Evolutionary conservation across 1,139 yeast species (phyloP), one percentile per base, ranked within the genome.

Genomic region (Pichia sp.): DNA sequence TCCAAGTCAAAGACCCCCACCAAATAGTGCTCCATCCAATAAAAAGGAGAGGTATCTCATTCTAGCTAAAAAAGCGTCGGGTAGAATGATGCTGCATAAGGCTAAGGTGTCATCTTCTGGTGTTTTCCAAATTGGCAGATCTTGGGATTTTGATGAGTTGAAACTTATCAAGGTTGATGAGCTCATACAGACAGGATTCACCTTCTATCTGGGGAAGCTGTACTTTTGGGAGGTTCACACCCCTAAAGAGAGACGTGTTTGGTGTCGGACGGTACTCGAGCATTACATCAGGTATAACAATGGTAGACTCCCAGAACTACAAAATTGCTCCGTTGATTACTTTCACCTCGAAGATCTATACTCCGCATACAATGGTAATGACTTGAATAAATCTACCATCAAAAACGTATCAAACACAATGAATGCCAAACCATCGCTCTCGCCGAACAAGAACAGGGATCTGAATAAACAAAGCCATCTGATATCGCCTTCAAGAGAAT

Each of bases 131-230:
- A 84, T 91, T 37, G 98, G 98, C 27, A 72, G 96, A 52, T 81
- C 94, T 5, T 91, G 98, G 98, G 80, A 78, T 45, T 62, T 91
- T 52, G 85, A 75, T 42, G 94, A 85, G 47, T 63, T 91, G 47
- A 60, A 67, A 12, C 59, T 60, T 26, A 60, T 88, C 6, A 75
- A 77, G 31, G 67, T 74, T 39, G 82, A 77, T 42, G 29, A 44
- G 0, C 64, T 65, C 4, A 65, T 72, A 2, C 64, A 63, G 20
- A 69, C 72, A 37, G 87, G 87, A 2, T 69, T 88, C 45, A 52
- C 72, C 2, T 65, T 84, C 43, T 66, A 67, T 22, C 65, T 91
- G 51, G 84, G 84, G 32, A 46, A 46, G 19, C 76, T 72, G 32
- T 88, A 91, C 58, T 88, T 78, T 58, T 91, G 97, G 97, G 77